These are phyloP conservation scores for Pythium scleroteichum DNA, from an alignment of 352 stramenopile species.

Conservation along the genomic window DNA sequence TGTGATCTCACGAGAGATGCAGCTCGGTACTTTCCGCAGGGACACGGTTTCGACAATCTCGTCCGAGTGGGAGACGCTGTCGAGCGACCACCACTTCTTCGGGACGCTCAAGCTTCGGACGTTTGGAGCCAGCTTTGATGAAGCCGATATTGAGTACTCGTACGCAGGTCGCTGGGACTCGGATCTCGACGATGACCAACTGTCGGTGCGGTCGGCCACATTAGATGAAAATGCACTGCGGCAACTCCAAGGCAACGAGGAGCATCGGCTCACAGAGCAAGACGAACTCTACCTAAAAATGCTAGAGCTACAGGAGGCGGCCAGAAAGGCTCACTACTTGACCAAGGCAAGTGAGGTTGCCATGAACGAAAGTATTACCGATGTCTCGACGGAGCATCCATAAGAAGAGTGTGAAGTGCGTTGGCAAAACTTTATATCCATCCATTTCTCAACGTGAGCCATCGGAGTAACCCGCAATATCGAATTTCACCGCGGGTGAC, in stretches of 20 bases:
- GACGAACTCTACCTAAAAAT: conserved; percentile 15
- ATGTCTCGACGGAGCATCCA: neutral
- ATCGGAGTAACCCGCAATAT: too few species aligned
- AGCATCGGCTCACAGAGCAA: conserved; percentile 5
- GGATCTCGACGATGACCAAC: neutral
- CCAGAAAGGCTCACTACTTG: conserved; percentile 12
- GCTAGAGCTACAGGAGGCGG: conserved; percentile 13
- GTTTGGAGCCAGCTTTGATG: conserved; percentile 2
- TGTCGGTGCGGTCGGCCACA: conserved; percentile 9
- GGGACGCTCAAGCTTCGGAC: conserved; percentile 12
- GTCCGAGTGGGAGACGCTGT: conserved; percentile 5
- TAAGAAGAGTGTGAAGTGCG: too few species aligned
- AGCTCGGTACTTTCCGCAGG: neutral
- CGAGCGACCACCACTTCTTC: conserved; percentile 17
- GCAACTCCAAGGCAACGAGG: neutral
- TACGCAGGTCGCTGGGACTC: conserved; percentile 8
- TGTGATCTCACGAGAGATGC: conserved; percentile 17
- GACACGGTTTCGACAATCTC: conserved; percentile 5
- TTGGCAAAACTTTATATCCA: too few species aligned
- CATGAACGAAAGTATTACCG: conserved; percentile 4
- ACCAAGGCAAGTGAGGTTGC: conserved; percentile 7
- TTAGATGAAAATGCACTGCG: neutral
- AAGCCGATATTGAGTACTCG: conserved; percentile 2
- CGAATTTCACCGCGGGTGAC: too few species aligned
- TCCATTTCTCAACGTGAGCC: too few species aligned